These are phyloP conservation scores for Trichocomaceae sp. DNA, from an alignment of 2,329 filamentous ascomycete genomes.

Conservation along the genomic window DNA sequence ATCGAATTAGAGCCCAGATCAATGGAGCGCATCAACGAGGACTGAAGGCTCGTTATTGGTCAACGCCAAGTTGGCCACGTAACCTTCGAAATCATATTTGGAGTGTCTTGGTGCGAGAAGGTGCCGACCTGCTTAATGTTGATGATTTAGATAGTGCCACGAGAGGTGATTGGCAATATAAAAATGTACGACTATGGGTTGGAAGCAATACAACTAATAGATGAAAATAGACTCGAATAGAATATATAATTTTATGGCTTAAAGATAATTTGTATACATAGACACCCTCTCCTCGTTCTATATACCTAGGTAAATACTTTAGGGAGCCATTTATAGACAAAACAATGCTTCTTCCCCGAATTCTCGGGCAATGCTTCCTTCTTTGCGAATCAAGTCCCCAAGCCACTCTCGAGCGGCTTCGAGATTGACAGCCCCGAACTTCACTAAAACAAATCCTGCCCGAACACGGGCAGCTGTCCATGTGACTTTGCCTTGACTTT, in stretches of 20 bases:
- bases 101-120: slow-evolving; percentile 48
- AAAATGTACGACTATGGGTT: slow-evolving; percentile 22
- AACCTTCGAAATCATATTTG: slow-evolving; percentile 50
- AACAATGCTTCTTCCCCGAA: slow-evolving; percentile 80
- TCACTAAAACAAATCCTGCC: slow-evolving; percentile 74
- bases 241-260: neutral
- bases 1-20: slow-evolving; percentile 47
- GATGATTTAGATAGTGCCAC: slow-evolving; percentile 50
- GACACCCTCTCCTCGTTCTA: neutral
- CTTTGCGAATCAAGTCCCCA: slow-evolving; percentile 62
- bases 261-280: neutral
- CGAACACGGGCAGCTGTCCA: slow-evolving; percentile 79
- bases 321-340: slow-evolving; percentile 48
- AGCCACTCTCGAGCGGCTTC: slow-evolving; percentile 79
- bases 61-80: slow-evolving; percentile 50
- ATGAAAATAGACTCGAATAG: neutral
- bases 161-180: slow-evolving; percentile 41
- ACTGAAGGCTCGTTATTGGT: slow-evolving; percentile 53
- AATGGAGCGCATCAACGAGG: slow-evolving; percentile 46
- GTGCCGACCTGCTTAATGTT: slow-evolving; percentile 52
- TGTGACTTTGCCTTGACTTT: slow-evolving; percentile 49
- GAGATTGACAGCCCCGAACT: slow-evolving; percentile 76
- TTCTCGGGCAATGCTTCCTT: slow-evolving; percentile 61
- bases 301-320: neutral
- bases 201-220: slow-evolving; percentile 9